A percentile compares a stretch with the other conserved stretches of the same genome.
Conservation (phyloP, 192 early-diverging fungal genomes). For the Coemansia sp. region DNA sequence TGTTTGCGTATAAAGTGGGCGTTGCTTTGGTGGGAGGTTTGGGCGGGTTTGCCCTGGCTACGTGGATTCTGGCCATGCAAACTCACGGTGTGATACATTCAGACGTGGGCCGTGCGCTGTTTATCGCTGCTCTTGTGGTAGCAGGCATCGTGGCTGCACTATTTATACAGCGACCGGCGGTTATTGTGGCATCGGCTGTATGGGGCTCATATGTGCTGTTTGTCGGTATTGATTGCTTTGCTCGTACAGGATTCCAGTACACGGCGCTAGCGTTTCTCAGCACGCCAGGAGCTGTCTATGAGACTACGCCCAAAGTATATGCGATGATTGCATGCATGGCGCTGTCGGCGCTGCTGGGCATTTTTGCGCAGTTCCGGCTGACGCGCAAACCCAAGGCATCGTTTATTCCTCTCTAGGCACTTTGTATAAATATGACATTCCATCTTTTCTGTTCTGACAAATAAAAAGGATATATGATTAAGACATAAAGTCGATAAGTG, state of each 20-base stretch:
- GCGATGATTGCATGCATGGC: slow-evolving; percentile 72
- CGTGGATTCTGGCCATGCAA: slow-evolving; percentile 69
- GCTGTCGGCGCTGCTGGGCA: slow-evolving; percentile 63
- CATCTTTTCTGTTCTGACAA: not conserved
- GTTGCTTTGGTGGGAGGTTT: slow-evolving; percentile 75
- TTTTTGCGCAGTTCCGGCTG: slow-evolving; percentile 63
- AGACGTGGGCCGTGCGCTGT: slow-evolving; percentile 65
- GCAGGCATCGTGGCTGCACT: slow-evolving; percentile 65
- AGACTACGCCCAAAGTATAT: slow-evolving; percentile 60
- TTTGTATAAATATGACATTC: slow-evolving; percentile 1
- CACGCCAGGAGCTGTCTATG: slow-evolving; percentile 50
- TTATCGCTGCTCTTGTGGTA: slow-evolving; percentile 64
- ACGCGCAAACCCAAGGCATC: slow-evolving; percentile 37
- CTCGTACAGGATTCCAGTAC: slow-evolving; percentile 69
- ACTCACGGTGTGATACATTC: slow-evolving; percentile 62
- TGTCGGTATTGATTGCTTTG: slow-evolving; percentile 80
- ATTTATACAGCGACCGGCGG: slow-evolving; percentile 61
- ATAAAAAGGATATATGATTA: not conserved
- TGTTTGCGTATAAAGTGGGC: slow-evolving; percentile 71
- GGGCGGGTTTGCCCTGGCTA: slow-evolving; percentile 72
- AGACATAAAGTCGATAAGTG: slow-evolving; percentile 42
- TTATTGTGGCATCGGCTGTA: slow-evolving; percentile 71
- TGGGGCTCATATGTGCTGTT: slow-evolving; percentile 79
- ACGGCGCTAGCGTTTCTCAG: slow-evolving; percentile 60
- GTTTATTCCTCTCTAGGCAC: slow-evolving; percentile 18